Percentiles rank a stretch among this genome's conserved stretches.
These are phyloP conservation scores for Thielaviopsis ethacetica DNA, from an alignment of 2,329 filamentous ascomycete species.

Conservation along the genomic window DNA sequence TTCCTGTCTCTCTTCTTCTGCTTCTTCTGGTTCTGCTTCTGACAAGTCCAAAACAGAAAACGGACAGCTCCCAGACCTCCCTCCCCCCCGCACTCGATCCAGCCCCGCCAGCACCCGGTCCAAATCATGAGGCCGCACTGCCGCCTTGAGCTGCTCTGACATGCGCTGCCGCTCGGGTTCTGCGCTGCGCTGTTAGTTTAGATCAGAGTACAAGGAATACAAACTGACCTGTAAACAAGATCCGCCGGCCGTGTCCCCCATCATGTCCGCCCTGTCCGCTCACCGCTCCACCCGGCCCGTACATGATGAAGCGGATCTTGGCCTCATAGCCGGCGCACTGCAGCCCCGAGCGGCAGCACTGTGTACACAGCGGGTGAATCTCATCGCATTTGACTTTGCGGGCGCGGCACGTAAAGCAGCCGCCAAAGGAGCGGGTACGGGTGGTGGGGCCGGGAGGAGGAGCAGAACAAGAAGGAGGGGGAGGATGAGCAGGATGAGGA, in stretches of 20 bases:
- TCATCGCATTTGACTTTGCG: slow-evolving; percentile 11
- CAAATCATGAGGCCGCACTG: background rate
- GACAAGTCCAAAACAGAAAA: slow-evolving; percentile 8
- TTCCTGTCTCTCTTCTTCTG: background rate
- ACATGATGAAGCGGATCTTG: slow-evolving; percentile 9
- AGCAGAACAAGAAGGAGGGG: too few species aligned
- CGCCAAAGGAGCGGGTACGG: slow-evolving; percentile 6
- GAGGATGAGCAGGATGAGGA: too few species aligned
- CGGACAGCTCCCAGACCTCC: background rate
- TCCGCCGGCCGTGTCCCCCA: slow-evolving; percentile 7
- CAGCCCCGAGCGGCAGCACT: slow-evolving; percentile 4
- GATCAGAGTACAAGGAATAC: background rate
- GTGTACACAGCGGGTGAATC: slow-evolving; percentile 2
- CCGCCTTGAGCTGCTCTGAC: background rate
- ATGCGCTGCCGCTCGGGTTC: slow-evolving; percentile 2
- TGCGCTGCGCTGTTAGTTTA: background rate
- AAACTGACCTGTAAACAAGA: slow-evolving; percentile 9
- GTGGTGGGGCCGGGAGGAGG: background rate
- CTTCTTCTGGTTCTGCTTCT: background rate
- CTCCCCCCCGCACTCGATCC: too few species aligned
- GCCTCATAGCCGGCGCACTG: slow-evolving; percentile 8
- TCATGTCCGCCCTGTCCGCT: background rate
- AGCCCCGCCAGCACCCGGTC: background rate
- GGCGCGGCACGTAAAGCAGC: slow-evolving; percentile 8
- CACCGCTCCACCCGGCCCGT: background rate